Evolutionary conservation across 768 basidiomycete genomes (phyloP).

Genomic region (Rhodotorula kratochvilovae): DNA sequence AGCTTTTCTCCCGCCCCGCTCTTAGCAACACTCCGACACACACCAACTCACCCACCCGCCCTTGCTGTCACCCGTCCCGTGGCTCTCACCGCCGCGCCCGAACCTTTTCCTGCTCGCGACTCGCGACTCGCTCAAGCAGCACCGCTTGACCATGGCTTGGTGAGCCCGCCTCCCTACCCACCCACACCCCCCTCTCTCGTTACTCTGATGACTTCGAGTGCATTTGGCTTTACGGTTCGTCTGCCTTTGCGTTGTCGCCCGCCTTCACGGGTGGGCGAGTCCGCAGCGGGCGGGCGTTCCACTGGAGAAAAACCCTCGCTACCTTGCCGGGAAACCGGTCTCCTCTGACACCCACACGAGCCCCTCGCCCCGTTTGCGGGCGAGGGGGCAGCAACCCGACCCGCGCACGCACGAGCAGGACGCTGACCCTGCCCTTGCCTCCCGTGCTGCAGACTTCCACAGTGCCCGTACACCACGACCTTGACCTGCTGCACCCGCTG

Average conservation of each 20-base stretch:
- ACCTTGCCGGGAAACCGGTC: constrained; percentile 14
- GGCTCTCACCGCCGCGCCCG: background rate
- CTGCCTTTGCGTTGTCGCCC: background rate
- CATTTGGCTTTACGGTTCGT: constrained; percentile 6
- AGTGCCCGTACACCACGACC: background rate
- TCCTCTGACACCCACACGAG: background rate
- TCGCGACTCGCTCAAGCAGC: background rate
- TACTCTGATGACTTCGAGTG: constrained; percentile 13
- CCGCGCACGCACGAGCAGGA: too few relatives aligned
- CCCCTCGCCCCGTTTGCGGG: background rate
- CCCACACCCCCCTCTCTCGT: background rate
- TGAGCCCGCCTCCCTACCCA: background rate
- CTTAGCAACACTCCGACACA: background rate
- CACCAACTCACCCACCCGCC: background rate
- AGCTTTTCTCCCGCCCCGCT: background rate
- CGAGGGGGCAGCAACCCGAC: background rate
- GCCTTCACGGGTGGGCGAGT: background rate
- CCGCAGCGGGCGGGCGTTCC: background rate
- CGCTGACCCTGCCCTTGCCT: background rate
- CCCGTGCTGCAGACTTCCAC: background rate
- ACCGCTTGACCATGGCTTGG: background rate
- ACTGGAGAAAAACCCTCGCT: constrained; percentile 19
- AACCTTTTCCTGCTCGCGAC: background rate
- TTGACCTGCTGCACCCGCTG: background rate
- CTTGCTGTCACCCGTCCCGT: background rate